Percentiles rank a stretch among this genome's conserved stretches.
phyloP scores from a whole-genome alignment of 352 stramenopile species.

The Globisporangium solare region DNA sequence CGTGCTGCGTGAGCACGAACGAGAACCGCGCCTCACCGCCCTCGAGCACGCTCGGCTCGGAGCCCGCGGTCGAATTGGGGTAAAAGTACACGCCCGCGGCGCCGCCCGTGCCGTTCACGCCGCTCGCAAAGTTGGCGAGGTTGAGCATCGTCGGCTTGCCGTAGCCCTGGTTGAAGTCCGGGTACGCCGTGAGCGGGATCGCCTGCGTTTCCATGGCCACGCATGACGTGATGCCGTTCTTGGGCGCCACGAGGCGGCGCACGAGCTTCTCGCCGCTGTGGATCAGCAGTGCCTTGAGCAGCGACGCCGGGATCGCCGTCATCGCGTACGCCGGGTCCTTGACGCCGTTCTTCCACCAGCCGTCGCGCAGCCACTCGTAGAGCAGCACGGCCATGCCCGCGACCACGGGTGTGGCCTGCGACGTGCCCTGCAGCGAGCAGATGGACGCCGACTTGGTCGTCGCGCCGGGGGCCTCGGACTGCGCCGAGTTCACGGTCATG shows the following conservation, averaged over 20 bases:
- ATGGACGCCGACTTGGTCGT: conserved; percentile 47
- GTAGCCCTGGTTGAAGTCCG: conserved; percentile 76
- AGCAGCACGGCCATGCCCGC: conserved; percentile 70
- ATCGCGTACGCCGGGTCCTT: conserved; percentile 55
- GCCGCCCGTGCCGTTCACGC: conserved; percentile 26
- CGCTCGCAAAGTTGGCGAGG: conserved; percentile 47
- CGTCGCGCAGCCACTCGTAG: conserved; percentile 74
- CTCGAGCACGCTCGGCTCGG: conserved; percentile 44
- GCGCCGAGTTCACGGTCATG: conserved; percentile 75
- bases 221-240: conserved; percentile 47
- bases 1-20: conserved; percentile 54
- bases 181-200: conserved; percentile 43
- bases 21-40: conserved; percentile 60
- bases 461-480: conserved; percentile 50
- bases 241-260: conserved; percentile 35
- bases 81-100: conserved; percentile 52
- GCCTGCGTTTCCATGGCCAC: conserved; percentile 23
- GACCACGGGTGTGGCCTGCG: conserved; percentile 68
- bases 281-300: conserved; percentile 80
- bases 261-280: conserved; percentile 62
- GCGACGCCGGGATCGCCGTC: conserved; percentile 48
- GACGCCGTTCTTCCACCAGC: conserved; percentile 65
- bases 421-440: conserved; percentile 77
- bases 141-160: conserved; percentile 79
- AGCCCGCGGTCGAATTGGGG: conserved; percentile 60